Evolutionary conservation across 192 early-diverging fungal species (phyloP), one percentile per base, ranked within the genome.

Genomic region (Spizellomyces sp.): DNA sequence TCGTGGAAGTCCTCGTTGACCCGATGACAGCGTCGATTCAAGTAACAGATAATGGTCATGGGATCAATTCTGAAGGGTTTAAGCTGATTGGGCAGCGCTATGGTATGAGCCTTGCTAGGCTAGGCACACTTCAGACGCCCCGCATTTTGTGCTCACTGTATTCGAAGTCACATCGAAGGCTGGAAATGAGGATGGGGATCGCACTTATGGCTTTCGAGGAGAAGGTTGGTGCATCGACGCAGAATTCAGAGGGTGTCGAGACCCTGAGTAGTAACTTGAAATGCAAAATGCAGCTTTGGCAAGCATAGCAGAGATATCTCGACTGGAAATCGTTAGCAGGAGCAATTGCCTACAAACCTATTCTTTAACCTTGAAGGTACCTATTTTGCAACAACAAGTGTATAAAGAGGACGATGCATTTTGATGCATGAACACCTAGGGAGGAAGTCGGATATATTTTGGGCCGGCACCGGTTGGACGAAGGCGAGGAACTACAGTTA

Each of bases 151-250:
- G 17, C 55, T 50, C 12, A 36, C 27, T 36, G 27, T 36, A 36
- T 36, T 36, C 27, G 3, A 36, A 89, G 86, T 76, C 4, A 89
- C 89, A 0, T 91, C 90, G 21, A 91, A 89, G 66, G 77, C 73
- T 45, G 77, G 87, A 0, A 73, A 73, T 58, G 17, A 73, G 22
- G n/a, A 50, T 36, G 74, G 22, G 27, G 69, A 4, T 62, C 79
- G 8, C 69, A 50, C 87, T 7, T 89, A 84, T 79, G 90, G 90
- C 7, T 91, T 89, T 52, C 81, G 90, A 6, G 90, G 90, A n/a
- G 89, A 91, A 85, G 89, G 89, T 89, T 69, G 41, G 22, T 14
- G 41, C 41, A 61, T 55, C 54, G 19, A 15, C 47, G 9, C 19
- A 47, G 27, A n/a, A 67, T 17, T 44, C 36, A 45, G 48, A 42